These are phyloP conservation scores for Platismatia glauca DNA, from an alignment of 495 filamentous ascomycete genomes.

Conservation along the genomic window DNA sequence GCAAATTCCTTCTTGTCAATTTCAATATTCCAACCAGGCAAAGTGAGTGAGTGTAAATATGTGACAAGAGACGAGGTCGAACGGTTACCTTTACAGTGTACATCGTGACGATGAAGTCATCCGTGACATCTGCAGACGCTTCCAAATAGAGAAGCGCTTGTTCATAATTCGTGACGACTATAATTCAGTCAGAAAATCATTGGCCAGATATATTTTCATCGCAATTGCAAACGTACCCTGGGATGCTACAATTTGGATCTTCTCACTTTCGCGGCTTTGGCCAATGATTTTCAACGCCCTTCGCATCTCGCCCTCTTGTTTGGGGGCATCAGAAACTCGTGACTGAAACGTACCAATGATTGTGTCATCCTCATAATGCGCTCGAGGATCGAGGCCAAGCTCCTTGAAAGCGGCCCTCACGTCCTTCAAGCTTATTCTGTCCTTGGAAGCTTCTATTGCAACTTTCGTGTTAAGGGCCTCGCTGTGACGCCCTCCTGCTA, in stretches of 20 bases:
- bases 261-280: slow-evolving; percentile 39
- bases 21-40: not conserved
- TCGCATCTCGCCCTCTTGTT: slow-evolving; percentile 42
- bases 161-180: slow-evolving; percentile 50
- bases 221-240: slow-evolving; percentile 34
- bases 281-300: slow-evolving; percentile 49
- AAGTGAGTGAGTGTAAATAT: slow-evolving; percentile 6
- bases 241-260: slow-evolving; percentile 46
- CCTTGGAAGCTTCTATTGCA: slow-evolving; percentile 34
- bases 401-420: slow-evolving; percentile 42
- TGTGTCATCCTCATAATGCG: slow-evolving; percentile 40
- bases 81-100: slow-evolving; percentile 45
- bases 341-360: slow-evolving; percentile 52
- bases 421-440: slow-evolving; percentile 33
- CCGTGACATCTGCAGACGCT: slow-evolving; percentile 36
- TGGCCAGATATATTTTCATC: not conserved
- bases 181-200: slow-evolving; percentile 6
- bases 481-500: slow-evolving; percentile 34
- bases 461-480: slow-evolving; percentile 33
- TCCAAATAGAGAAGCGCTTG: slow-evolving; percentile 54
- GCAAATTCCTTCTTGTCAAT: not conserved
- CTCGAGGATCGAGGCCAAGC: slow-evolving; percentile 38
- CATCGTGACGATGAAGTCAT: slow-evolving; percentile 54
- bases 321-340: slow-evolving; percentile 37
- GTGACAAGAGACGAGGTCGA: not conserved